Conservation (phyloP, 164 flowering plant species). For the Magnolia sinica region DNA sequence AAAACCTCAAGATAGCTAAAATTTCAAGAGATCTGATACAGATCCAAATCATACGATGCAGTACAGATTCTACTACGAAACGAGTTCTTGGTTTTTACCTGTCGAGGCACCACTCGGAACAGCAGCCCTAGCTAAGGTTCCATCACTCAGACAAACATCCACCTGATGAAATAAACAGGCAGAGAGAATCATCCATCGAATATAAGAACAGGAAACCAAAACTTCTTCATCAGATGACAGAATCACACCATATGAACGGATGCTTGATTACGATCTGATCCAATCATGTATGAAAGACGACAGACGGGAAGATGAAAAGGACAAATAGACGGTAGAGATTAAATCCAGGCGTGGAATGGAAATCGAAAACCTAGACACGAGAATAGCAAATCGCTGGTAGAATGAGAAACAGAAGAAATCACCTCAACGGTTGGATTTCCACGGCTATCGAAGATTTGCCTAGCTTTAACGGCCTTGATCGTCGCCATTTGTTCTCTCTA, state of each 20-base stretch:
- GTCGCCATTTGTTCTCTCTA: constrained; percentile 25
- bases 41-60: constrained; percentile 3
- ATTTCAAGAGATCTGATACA: background rate
- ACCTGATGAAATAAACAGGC: constrained; percentile 29
- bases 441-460: constrained; percentile 65
- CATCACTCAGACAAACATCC: constrained; percentile 39
- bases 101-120: constrained; percentile 75
- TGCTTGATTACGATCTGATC: background rate
- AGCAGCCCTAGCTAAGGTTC: constrained; percentile 54
- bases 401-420: background rate
- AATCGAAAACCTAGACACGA: background rate
- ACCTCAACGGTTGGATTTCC: constrained; percentile 66
- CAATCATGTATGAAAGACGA: too few species aligned
- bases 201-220: background rate
- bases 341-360: background rate
- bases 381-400: background rate
- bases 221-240: background rate
- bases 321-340: background rate
- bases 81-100: constrained; percentile 21
- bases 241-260: background rate
- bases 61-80: background rate
- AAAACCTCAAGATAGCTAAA: background rate
- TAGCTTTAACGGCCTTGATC: constrained; percentile 44
- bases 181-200: background rate
- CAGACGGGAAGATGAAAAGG: background rate